These are phyloP conservation scores for Durio zibethinus DNA, from an alignment of 345 rosid species.

Conservation along the genomic window DNA sequence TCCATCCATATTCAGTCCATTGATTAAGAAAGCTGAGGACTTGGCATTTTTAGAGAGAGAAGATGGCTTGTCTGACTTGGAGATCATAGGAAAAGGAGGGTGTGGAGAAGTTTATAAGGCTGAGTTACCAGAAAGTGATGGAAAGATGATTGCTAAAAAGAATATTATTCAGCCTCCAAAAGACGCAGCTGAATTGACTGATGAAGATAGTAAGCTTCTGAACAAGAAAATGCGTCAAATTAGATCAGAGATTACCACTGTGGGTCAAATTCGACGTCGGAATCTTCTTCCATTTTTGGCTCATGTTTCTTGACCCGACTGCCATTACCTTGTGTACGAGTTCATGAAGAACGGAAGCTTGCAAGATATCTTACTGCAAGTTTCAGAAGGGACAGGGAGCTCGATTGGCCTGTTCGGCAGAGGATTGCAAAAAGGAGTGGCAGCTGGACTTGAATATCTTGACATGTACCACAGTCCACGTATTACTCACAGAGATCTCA, in stretches of 20 bases:
- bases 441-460: slow-evolving; percentile 84
- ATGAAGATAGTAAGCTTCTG: slow-evolving; percentile 60
- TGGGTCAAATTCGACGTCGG: slow-evolving; percentile 74
- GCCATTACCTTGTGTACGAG: slow-evolving; percentile 77
- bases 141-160: slow-evolving; percentile 74
- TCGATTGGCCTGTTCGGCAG: slow-evolving; percentile 71
- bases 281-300: slow-evolving; percentile 80
- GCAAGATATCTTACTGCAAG: slow-evolving; percentile 50
- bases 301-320: slow-evolving; percentile 63
- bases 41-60: slow-evolving; percentile 84
- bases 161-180: slow-evolving; percentile 68
- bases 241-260: slow-evolving; percentile 68
- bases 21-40: slow-evolving; percentile 74
- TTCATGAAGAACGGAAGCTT: slow-evolving; percentile 92
- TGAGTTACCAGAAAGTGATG: slow-evolving; percentile 61
- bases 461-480: slow-evolving; percentile 54
- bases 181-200: slow-evolving; percentile 60
- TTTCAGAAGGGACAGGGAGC: slow-evolving; percentile 44
- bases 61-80: slow-evolving; percentile 45
- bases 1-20: slow-evolving; percentile 64
- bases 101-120: slow-evolving; percentile 91
- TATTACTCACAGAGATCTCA: slow-evolving; percentile 82
- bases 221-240: slow-evolving; percentile 81
- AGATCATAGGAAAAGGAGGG: slow-evolving; percentile 76
- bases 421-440: slow-evolving; percentile 68